A percentile compares a stretch with the other conserved stretches of the same genome.
Evolutionary conservation across 208 protist genomes (phyloP).

Genomic region (Phytomonas sp.): DNA sequence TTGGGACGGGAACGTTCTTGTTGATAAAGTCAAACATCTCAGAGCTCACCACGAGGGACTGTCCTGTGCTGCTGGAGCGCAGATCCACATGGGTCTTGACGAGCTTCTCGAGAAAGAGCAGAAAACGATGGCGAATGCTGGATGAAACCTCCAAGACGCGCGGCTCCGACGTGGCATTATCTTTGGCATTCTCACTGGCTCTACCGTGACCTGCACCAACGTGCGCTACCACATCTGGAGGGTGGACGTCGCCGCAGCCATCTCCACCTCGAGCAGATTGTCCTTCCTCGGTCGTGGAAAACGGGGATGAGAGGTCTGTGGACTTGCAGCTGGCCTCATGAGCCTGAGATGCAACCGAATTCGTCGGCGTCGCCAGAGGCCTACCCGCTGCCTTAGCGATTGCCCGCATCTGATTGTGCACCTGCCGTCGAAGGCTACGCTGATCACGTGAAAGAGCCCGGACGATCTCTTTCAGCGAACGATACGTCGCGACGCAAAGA

Average conservation of each 20-base stretch:
- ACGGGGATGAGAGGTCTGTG: background rate
- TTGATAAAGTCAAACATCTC: slow-evolving; percentile 75
- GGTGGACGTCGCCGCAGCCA: background rate
- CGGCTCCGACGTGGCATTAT: background rate
- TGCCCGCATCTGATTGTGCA: slow-evolving; percentile 39
- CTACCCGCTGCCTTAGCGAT: slow-evolving; percentile 12
- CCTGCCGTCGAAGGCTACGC: slow-evolving; percentile 42
- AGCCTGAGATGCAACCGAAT: background rate
- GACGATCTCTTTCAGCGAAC: slow-evolving; percentile 68
- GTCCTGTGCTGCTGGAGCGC: slow-evolving; percentile 22
- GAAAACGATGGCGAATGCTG: slow-evolving; percentile 63
- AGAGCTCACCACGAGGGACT: slow-evolving; percentile 60
- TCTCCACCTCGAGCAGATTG: slow-evolving; percentile 1
- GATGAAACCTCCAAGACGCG: slow-evolving; percentile 26
- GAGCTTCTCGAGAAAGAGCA: slow-evolving; percentile 69
- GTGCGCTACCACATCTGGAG: background rate
- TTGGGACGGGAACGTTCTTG: slow-evolving; percentile 67
- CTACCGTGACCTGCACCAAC: background rate
- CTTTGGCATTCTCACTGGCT: background rate
- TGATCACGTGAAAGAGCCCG: slow-evolving; percentile 53
- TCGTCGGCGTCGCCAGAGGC: slow-evolving; percentile 1
- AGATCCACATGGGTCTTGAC: slow-evolving; percentile 67
- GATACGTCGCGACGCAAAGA: slow-evolving; percentile 66
- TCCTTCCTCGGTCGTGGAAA: background rate
- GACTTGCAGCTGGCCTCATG: background rate